These are phyloP conservation scores for grape (Vitis vinifera) DNA, from an alignment of 164 flowering plant genomes.

Conservation along the genomic window ASM3070453v1 NC_081818.1:6583001-6583500, in stretches of 20 bases:
- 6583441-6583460: conserved; percentile 69
- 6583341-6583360: conserved; percentile 27
- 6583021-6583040: conserved; percentile 22
- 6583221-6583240: conserved; percentile 42
- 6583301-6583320: conserved; percentile 59
- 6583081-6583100: conserved; percentile 45
- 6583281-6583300: conserved; percentile 44
- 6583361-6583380: conserved; percentile 66
- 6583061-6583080: conserved; percentile 54
- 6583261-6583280: conserved; percentile 67
- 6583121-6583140: conserved; percentile 52
- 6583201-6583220: conserved; percentile 44
- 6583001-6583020: conserved; percentile 44
- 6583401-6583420: conserved; percentile 10
- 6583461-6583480: conserved; percentile 57
- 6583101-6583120: conserved; percentile 70
- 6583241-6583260: conserved; percentile 25
- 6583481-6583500: conserved; percentile 46
- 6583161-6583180: conserved; percentile 54
- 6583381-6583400: conserved; percentile 30
- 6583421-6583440: conserved; percentile 21
- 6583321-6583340: conserved; percentile 59
- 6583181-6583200: conserved; percentile 48
- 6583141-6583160: conserved; percentile 44
- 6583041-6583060: conserved; percentile 53